Evolutionary conservation across 169 alveolate species (phyloP), one percentile per base, ranked within the genome.

Genomic region (Plasmodium vivax): DNA sequence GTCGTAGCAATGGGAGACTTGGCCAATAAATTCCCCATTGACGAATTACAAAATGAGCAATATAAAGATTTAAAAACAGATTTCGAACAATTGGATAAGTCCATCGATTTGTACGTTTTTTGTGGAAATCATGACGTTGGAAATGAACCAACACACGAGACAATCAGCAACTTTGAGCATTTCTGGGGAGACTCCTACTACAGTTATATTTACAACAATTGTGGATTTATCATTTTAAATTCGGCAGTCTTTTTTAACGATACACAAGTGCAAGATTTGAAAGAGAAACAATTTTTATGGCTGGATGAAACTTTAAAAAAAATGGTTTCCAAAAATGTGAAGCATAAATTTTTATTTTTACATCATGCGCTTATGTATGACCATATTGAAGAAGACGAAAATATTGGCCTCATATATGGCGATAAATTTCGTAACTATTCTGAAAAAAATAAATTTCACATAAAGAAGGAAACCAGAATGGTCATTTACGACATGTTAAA

Each of bases 91-190:
- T 73, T 87, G 81, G 82, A 87, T 47, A 58, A 62, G 32, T 75
- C 85, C 23, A 87, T 87, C 79, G 84, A 85, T 85, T 77, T 87
- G 71, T 87, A 87, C 56, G 88, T 77, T 41, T 87, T 87, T 58
- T 54, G 87, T 34, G 85, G 88, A 16, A 77, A 87, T 56, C 85
- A 77, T n/a, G 82, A 77, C 41, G 83, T 87, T 30, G 83, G 88
- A 72, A 79, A 87, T 79, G 58, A 41, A 79, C 80, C 80, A 38
- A 51, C 82, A 36, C 71, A 54, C 62, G 94, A 87, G 71, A 79
- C 81, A 7, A 34, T 87, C 23, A 12, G 45, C 4, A 3, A 77
- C 16, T 87, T 75, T 77, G 88, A 87, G 41, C 23, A 87, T 0
- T 12, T 1, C 23, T 87, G 87, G 94, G 82, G 94, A 16, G 82